Evolutionary conservation across 208 protist genomes (phyloP).

Genomic region (Leishmania major): DNA sequence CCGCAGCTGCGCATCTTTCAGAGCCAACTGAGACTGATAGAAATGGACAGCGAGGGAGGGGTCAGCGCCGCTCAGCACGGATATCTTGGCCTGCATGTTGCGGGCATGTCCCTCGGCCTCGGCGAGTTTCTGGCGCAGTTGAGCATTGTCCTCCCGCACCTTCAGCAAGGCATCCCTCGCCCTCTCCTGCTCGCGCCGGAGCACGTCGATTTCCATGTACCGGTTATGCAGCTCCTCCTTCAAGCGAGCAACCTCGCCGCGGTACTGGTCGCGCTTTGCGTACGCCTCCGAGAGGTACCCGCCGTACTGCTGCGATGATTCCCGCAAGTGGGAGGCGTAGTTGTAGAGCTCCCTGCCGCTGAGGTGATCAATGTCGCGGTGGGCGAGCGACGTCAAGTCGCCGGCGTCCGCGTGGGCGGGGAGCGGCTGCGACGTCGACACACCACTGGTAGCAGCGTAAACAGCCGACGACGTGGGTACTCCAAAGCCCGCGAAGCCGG

Average conservation of each 20-base stretch:
- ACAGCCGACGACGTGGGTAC: slow-evolving; percentile 19
- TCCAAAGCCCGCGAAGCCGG: slow-evolving; percentile 24
- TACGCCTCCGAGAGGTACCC: slow-evolving; percentile 49
- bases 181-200: slow-evolving; percentile 23
- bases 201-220: slow-evolving; percentile 37
- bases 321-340: slow-evolving; percentile 52
- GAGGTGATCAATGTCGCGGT: slow-evolving; percentile 40
- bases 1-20: slow-evolving; percentile 32
- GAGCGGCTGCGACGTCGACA: slow-evolving; percentile 1
- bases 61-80: slow-evolving; percentile 16
- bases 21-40: slow-evolving; percentile 29
- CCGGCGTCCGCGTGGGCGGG: slow-evolving; percentile 8
- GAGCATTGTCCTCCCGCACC: slow-evolving; percentile 24
- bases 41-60: slow-evolving; percentile 15
- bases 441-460: slow-evolving; percentile 38
- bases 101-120: slow-evolving; percentile 23
- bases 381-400: slow-evolving; percentile 34
- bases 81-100: slow-evolving; percentile 20
- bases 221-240: slow-evolving; percentile 51
- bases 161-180: background rate
- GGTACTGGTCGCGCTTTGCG: slow-evolving; percentile 59
- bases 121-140: slow-evolving; percentile 28
- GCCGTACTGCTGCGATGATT: slow-evolving; percentile 36
- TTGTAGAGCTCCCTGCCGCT: slow-evolving; percentile 52
- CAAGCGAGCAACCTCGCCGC: slow-evolving; percentile 58